Evolutionary conservation across 495 filamentous ascomycete genomes (phyloP).

Genomic region (Aspergillus nidulans): DNA sequence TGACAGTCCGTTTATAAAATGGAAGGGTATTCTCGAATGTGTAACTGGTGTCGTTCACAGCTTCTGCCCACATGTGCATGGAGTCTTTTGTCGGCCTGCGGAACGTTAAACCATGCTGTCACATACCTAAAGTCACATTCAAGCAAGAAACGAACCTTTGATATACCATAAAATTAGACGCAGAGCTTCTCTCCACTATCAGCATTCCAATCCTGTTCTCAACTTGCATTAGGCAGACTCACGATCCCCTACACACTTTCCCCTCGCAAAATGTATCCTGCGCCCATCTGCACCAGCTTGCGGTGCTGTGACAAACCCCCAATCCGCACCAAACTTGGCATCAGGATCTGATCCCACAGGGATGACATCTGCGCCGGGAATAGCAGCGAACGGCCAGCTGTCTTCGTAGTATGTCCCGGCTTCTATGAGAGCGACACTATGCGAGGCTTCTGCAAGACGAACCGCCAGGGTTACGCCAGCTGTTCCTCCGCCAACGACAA

Average conservation of each 20-base stretch:
- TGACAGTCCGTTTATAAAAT: conserved; percentile 48
- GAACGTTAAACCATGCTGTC: no score
- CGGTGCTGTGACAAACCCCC: conserved; percentile 37
- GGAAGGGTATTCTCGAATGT: conserved; percentile 49
- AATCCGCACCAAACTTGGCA: conserved; percentile 41
- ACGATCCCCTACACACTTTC: conserved; percentile 39
- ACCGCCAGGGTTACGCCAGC: conserved; percentile 44
- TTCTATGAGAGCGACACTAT: conserved; percentile 48
- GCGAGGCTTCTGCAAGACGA: conserved; percentile 36
- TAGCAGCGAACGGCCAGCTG: conserved; percentile 35
- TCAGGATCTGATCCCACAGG: conserved; percentile 29
- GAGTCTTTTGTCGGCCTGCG: conserved; percentile 34
- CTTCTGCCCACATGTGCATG: conserved; percentile 52
- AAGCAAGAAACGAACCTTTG: conserved; percentile 20
- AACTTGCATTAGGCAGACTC: conserved; percentile 8
- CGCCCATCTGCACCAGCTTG: conserved; percentile 30
- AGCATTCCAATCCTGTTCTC: not conserved
- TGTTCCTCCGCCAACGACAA: conserved; percentile 52
- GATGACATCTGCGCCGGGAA: conserved; percentile 39
- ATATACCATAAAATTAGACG: conserved; percentile 34
- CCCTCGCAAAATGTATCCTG: conserved; percentile 39
- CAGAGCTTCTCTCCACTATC: conserved; percentile 19
- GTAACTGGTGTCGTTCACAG: conserved; percentile 52
- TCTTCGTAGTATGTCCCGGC: conserved; percentile 56
- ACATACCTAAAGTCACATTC: not conserved